Base-by-base conservation (phyloP, 1,284 basidiomycete genomes). In the Leccinum angustisporum region DNA sequence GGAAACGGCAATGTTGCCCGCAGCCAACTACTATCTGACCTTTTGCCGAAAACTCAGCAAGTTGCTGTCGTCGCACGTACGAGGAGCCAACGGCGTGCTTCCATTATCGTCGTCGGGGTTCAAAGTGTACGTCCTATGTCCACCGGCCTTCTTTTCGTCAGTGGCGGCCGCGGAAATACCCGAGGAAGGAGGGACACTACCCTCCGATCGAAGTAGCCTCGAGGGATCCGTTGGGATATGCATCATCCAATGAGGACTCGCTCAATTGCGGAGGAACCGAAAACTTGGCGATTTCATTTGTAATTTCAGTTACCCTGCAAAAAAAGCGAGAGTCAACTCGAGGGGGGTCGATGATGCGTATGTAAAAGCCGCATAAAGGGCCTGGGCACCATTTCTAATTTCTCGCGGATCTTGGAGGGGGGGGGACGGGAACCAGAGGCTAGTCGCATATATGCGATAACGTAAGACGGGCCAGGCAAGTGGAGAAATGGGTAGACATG, bases 401-500 rank as follows among this genome's bases (percentile, higher is more conserved):
- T 51, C 60, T 61, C 18, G 63, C 51, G 62, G 56, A 57, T 59
- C 56, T 56, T 34, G 53, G 10, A 46, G 40, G 14, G 40, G 31
- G 2, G 16, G n/a, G n/a, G n/a, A n/a, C 9, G 43, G 30, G 61
- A 67, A 56, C 16, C 63, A 40, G 56, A 57, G 2, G 43, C 11
- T 36, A 18, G 18, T 58, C 16, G 57, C 18, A 52, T 51, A 51
- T 46, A 10, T 58, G 38, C 18, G n/a, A 54, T 65, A 40, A 70
- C 67, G 62, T 72, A 65, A 70, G 51, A 11, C 52, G 38, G n/a
- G 18, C 56, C 30, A 38, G 31, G 43, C 62, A 64, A 40, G 36
- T 40, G 54, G 43, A 25, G 36, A 14, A 33, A 54, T 51, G 43
- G 40, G 40, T 34, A 43, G 57, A 38, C 34, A 36, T 54, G 55